Conservation (phyloP, 345 rosid genomes). For the Brassica cretica region DNA sequence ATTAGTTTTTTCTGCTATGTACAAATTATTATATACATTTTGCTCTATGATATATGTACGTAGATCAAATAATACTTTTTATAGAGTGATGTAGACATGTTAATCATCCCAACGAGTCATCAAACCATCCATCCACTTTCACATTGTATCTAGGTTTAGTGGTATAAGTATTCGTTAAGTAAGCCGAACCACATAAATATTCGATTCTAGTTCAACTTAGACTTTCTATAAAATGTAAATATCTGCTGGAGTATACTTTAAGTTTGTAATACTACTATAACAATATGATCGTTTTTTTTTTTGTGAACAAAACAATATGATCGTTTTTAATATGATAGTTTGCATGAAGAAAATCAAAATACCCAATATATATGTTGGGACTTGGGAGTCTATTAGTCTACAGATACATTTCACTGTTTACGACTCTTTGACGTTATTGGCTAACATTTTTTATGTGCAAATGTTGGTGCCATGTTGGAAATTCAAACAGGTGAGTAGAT, state of each 20-base stretch:
- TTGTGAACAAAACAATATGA: neutral
- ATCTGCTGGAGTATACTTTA: neutral
- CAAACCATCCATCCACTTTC: conserved; percentile 24
- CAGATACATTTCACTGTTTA: neutral
- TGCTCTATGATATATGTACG: conserved; percentile 28
- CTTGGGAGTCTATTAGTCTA: neutral
- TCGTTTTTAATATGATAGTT: neutral
- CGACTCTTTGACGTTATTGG: neutral
- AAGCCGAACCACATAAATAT: neutral
- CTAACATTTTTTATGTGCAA: neutral
- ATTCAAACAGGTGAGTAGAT: neutral
- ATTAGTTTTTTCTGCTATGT: conserved; percentile 5
- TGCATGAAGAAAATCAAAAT: neutral
- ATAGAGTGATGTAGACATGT: conserved; percentile 29
- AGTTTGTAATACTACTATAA: neutral
- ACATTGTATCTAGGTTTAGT: conserved; percentile 16
- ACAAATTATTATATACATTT: conserved; percentile 17
- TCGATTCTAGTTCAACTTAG: neutral
- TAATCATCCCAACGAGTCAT: conserved; percentile 18
- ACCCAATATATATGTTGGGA: neutral
- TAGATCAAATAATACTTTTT: conserved; percentile 16
- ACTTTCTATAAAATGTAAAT: neutral
- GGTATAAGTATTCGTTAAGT: neutral
- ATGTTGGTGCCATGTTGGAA: conserved; percentile 7
- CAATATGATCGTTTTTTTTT: neutral